These are phyloP conservation scores for Botrytis byssoidea DNA, from an alignment of 2,329 filamentous ascomycete genomes.

Conservation along the genomic window DNA sequence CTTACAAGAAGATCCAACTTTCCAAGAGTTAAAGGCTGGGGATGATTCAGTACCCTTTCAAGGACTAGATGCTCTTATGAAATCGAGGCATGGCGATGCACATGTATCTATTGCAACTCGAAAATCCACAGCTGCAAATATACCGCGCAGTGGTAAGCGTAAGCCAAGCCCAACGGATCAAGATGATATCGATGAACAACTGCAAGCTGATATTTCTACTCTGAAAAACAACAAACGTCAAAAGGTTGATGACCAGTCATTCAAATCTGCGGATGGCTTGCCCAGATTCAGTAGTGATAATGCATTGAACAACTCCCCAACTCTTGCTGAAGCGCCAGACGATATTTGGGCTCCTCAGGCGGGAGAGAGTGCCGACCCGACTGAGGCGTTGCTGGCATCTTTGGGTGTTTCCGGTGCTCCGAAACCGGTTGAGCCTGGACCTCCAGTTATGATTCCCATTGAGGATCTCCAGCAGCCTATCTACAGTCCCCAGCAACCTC, in stretches of 20 bases:
- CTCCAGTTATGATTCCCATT: conserved; percentile 19
- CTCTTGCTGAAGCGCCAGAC: conserved; percentile 30
- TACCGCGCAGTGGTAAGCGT: conserved; percentile 32
- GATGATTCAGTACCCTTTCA: conserved; percentile 33
- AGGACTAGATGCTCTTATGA: conserved; percentile 32
- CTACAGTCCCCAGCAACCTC: conserved; percentile 10
- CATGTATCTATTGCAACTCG: conserved; percentile 2
- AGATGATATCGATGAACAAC: conserved; percentile 26
- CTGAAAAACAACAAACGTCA: conserved; percentile 33
- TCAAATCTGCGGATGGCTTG: neutral
- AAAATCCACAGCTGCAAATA: neutral
- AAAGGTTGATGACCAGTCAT: conserved; percentile 27
- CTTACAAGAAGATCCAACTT: conserved; percentile 47
- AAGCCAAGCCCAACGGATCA: conserved; percentile 26
- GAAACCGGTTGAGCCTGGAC: conserved; percentile 36
- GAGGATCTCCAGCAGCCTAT: conserved; percentile 12
- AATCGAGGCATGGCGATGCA: conserved; percentile 25
- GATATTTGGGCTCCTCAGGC: conserved; percentile 39
- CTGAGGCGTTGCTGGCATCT: conserved; percentile 39
- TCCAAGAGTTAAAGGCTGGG: conserved; percentile 35
- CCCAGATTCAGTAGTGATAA: conserved; percentile 17
- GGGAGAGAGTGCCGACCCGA: conserved; percentile 37
- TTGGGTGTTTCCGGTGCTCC: conserved; percentile 40
- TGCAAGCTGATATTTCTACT: conserved; percentile 21
- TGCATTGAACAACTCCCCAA: conserved; percentile 26